Evolutionary conservation across 2,329 filamentous ascomycete genomes (phyloP).

Genomic region (Fusarium succisae): DNA sequence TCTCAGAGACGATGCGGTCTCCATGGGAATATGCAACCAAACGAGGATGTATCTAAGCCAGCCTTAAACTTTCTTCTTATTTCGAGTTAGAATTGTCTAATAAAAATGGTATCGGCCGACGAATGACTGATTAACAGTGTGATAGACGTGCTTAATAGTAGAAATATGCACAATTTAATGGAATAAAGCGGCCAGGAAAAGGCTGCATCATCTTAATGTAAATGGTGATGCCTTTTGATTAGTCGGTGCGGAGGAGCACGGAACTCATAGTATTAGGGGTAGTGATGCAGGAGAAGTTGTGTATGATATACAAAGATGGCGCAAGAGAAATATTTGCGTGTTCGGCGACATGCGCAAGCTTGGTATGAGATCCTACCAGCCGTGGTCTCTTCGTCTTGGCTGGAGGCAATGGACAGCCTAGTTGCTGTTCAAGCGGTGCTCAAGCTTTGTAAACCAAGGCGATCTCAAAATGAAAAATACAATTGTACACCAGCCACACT

Average conservation of each 20-base stretch:
- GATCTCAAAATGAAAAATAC: background rate
- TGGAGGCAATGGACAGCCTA: background rate
- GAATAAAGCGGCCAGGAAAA: background rate
- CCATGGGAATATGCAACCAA: background rate
- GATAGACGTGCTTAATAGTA: background rate
- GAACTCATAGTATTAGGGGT: background rate
- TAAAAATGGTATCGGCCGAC: background rate
- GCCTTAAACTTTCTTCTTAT: background rate
- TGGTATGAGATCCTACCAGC: background rate
- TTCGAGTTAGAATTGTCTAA: background rate
- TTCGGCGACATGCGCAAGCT: background rate
- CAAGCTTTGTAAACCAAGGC: conserved; percentile 7
- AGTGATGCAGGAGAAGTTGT: background rate
- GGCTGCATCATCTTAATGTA: conserved; percentile 4
- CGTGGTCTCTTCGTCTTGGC: background rate
- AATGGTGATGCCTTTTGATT: background rate
- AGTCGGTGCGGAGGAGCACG: background rate
- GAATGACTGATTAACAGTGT: background rate
- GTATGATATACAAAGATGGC: background rate
- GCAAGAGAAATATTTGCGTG: background rate
- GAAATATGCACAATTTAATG: background rate
- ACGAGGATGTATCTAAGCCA: background rate
- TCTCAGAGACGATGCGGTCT: background rate
- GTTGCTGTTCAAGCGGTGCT: conserved; percentile 4
- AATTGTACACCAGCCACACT: background rate